Base-by-base conservation (phyloP, 345 rosid species). In the Linum lewisii region DNA sequence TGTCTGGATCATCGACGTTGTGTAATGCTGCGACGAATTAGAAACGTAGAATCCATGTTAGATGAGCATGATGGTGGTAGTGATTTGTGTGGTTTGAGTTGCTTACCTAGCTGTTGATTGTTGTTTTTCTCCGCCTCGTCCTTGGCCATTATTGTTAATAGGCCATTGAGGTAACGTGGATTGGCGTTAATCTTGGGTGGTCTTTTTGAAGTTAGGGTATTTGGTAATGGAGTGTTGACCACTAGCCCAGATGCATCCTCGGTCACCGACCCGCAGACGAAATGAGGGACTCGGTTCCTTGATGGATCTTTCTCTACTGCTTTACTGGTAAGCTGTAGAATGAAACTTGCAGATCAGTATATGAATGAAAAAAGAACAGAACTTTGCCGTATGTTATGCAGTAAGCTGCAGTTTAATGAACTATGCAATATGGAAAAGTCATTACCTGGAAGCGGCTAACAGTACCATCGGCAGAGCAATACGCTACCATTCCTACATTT, bases 401-500 rank as follows among this genome's bases (percentile, higher is more conserved):
- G n/a, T n/a, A n/a, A n/a, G n/a, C n/a, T n/a, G n/a, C n/a, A n/a
- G n/a, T n/a, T n/a, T n/a, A n/a, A n/a, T n/a, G n/a, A n/a, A n/a
- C n/a, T n/a, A n/a, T n/a, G n/a, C n/a, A n/a, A n/a, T n/a, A n/a
- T n/a, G n/a, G 36, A 63, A 54, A 61, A 42, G 58, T 32, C 24
- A 59, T 64, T 32, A 89, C 97, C 93, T 83, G 83, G 72, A 87
- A 87, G 65, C 64, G 77, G 65, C 60, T 54, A 65, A 78, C 78
- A 10, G 79, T 77, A 47, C 99, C 99, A 77, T 89, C 94, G 62
- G 82, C 87, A 65, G 86, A 59, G 66, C 95, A 78, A 66, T 89
- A 93, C 38, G 95, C 95, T 63, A 80, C 96, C 79, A 84, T 71
- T 62, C 98, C 96, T 86, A 75, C 44, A 19, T 62, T 56, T n/a